A percentile compares a stretch with the other conserved stretches of the same genome.
Evolutionary conservation across 164 flowering plant species (phyloP).

Genomic region (Dillenia suffruticosa): DNA sequence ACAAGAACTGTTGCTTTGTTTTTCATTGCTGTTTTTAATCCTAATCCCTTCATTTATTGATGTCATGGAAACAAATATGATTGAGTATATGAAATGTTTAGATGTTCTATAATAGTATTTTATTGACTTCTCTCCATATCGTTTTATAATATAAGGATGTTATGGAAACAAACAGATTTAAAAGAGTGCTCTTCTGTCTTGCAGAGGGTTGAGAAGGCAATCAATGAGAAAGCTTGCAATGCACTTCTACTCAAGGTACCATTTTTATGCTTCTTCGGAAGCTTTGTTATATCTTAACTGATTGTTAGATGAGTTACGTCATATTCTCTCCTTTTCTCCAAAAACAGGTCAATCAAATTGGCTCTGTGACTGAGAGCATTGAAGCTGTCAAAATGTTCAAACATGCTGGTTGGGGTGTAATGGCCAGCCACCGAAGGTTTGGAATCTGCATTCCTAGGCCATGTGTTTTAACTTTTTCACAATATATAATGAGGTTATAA

Average conservation of each 20-base stretch:
- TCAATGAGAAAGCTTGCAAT: constrained; percentile 65
- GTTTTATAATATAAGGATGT: too few relatives aligned
- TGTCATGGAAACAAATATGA: too few relatives aligned
- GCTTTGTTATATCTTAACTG: neutral
- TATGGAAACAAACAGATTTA: too few relatives aligned
- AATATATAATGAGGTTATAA: neutral
- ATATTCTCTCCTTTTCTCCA: neutral
- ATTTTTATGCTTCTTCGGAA: neutral
- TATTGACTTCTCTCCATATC: too few relatives aligned
- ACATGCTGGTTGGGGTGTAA: constrained; percentile 94
- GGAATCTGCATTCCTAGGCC: neutral
- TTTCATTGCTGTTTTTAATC: neutral
- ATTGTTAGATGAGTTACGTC: neutral
- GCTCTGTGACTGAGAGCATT: constrained; percentile 91
- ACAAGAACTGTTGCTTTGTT: neutral
- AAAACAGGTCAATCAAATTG: constrained; percentile 86
- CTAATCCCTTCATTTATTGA: too few relatives aligned
- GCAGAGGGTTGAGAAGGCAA: constrained; percentile 89
- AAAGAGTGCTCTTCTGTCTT: constrained; percentile 1
- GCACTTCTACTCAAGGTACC: constrained; percentile 81
- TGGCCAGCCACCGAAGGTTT: constrained; percentile 94
- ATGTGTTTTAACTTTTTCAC: neutral
- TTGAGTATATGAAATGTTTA: too few relatives aligned
- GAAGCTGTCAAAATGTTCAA: constrained; percentile 95
- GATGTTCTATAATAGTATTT: too few relatives aligned